These are phyloP conservation scores for Citrus trifoliata DNA, from an alignment of 345 rosid genomes.

Conservation along the genomic window DNA sequence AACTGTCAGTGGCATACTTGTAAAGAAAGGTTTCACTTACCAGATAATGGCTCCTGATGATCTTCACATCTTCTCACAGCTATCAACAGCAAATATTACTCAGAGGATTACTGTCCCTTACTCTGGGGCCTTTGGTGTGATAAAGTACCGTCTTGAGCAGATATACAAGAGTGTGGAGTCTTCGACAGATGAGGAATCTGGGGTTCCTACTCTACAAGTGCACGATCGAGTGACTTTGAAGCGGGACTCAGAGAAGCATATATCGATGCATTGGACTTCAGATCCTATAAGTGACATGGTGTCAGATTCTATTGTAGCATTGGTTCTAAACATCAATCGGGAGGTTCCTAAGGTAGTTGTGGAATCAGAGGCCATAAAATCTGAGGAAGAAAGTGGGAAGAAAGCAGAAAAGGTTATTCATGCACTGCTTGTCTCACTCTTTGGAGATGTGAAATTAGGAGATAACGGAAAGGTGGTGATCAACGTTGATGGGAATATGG, in stretches of 20 bases:
- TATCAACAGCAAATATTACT: conserved; percentile 73
- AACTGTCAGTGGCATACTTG: conserved; percentile 74
- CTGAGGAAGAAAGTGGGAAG: conserved; percentile 60
- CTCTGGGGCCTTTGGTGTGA: conserved; percentile 73
- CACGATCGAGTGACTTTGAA: conserved; percentile 73
- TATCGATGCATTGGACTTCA: conserved; percentile 79
- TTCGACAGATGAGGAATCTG: conserved; percentile 69
- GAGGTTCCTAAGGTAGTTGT: conserved; percentile 77
- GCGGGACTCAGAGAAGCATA: conserved; percentile 80
- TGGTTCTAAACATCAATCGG: conserved; percentile 68
- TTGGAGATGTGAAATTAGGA: conserved; percentile 81
- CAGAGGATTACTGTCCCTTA: conserved; percentile 84
- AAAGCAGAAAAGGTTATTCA: conserved; percentile 74
- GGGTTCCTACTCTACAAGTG: conserved; percentile 55
- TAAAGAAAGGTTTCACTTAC: conserved; percentile 88
- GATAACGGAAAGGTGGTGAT: conserved; percentile 77
- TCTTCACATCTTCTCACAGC: conserved; percentile 92
- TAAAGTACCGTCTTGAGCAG: conserved; percentile 78
- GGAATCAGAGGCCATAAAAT: conserved; percentile 52
- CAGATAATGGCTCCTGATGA: conserved; percentile 99
- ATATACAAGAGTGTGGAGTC: conserved; percentile 79
- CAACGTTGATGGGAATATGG: conserved; percentile 73
- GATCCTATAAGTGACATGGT: conserved; percentile 94
- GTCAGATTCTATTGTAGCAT: conserved; percentile 83
- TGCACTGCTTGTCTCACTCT: conserved; percentile 85